These are phyloP conservation scores for Arthrobotrys iridis DNA, from an alignment of 2,329 filamentous ascomycete species.

Conservation along the genomic window DNA sequence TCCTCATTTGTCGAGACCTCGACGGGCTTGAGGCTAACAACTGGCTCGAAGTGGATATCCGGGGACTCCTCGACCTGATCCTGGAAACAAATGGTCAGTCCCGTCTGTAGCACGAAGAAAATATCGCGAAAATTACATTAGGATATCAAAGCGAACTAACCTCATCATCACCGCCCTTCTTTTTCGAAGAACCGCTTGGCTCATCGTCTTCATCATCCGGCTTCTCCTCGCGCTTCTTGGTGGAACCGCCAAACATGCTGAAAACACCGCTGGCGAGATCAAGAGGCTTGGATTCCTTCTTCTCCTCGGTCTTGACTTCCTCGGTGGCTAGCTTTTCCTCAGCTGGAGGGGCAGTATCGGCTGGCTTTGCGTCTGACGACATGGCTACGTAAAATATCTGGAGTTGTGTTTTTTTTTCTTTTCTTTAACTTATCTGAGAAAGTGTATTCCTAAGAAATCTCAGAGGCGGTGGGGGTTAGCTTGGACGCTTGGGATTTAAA, in stretches of 20 bases:
- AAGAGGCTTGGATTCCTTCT: conserved; percentile 43
- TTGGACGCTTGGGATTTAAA: not conserved
- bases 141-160: conserved; percentile 61
- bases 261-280: conserved; percentile 69
- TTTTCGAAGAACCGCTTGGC: conserved; percentile 64
- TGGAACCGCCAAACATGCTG: conserved; percentile 97
- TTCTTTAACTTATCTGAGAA: not conserved
- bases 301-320: conserved; percentile 54
- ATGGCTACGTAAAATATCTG: conserved; percentile 14
- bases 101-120: conserved; percentile 13
- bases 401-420: no score
- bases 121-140: conserved; percentile 22
- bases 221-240: conserved; percentile 93
- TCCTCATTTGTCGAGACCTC: conserved; percentile 99
- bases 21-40: conserved; percentile 94
- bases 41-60: conserved; percentile 96
- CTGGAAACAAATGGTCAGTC: conserved; percentile 58
- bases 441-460: not conserved
- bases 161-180: conserved; percentile 66
- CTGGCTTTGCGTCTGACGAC: conserved; percentile 55
- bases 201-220: conserved; percentile 75
- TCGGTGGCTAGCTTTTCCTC: conserved; percentile 43
- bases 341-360: conserved; percentile 47
- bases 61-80: conserved; percentile 85
- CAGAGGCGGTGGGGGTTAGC: conserved; percentile 15